Evolutionary conservation across 1,139 yeast genomes (phyloP).

Genomic region (Saccharomyces hybrid): DNA sequence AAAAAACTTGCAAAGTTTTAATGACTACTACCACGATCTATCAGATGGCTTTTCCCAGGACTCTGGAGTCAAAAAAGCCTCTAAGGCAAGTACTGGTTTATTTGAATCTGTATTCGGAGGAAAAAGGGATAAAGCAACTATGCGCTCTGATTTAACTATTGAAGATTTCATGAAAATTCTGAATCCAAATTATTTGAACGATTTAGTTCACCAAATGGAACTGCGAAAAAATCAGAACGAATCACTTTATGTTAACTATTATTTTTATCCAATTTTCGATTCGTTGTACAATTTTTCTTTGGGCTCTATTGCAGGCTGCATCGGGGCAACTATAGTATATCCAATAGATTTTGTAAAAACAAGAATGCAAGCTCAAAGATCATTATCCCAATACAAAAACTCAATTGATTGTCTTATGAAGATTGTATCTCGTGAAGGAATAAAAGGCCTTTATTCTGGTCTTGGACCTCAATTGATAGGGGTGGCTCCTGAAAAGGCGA

Average conservation of each 20-base stretch:
- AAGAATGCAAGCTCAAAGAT: conserved; percentile 93
- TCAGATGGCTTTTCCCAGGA: conserved; percentile 28
- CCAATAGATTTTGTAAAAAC: conserved; percentile 96
- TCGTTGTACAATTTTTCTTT: conserved; percentile 80
- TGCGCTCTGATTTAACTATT: conserved; percentile 29
- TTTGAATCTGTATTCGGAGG: conserved; percentile 14
- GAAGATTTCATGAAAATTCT: conserved; percentile 38
- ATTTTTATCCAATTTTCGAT: conserved; percentile 56
- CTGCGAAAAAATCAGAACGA: conserved; percentile 22
- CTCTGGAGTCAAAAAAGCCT: conserved; percentile 7
- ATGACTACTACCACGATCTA: conserved; percentile 30
- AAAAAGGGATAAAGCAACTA: conserved; percentile 11
- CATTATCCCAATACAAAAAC: conserved; percentile 57
- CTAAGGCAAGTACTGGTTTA: conserved; percentile 12
- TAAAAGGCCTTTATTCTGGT: conserved; percentile 87
- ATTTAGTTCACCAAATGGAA: conserved; percentile 47
- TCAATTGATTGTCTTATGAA: conserved; percentile 82
- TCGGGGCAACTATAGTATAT: conserved; percentile 96
- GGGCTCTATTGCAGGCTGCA: conserved; percentile 94
- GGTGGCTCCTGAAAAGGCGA: conserved; percentile 97
- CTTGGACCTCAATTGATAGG: conserved; percentile 91
- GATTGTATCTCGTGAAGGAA: conserved; percentile 70
- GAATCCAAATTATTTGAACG: conserved; percentile 46
- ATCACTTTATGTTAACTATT: conserved; percentile 32
- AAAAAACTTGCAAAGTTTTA: conserved; percentile 29